Percentiles rank a stretch among this genome's conserved stretches.
Evolutionary conservation across 495 filamentous ascomycete genomes (phyloP).

Genomic region (Hyphodiscus hymeniophilus): DNA sequence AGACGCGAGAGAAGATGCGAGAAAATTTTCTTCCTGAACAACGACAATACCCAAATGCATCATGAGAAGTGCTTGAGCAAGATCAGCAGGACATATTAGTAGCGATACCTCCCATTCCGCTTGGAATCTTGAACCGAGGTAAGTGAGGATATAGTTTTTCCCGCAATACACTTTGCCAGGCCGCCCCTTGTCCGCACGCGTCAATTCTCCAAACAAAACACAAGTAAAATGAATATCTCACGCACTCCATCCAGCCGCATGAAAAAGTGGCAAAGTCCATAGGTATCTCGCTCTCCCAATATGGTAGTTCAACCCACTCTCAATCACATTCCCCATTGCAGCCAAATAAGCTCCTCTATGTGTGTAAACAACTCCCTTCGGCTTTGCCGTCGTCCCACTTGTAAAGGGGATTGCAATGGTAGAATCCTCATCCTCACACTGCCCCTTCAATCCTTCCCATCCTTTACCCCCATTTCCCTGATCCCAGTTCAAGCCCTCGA

Average conservation of each 20-base stretch:
- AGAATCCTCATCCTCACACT: conserved; percentile 65
- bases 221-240: conserved; percentile 43
- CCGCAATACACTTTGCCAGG: too few species aligned
- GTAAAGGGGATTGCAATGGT: conserved; percentile 86
- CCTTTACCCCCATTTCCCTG: conserved; percentile 49
- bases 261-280: conserved; percentile 96
- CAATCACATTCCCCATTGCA: conserved; percentile 75
- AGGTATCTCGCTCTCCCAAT: conserved; percentile 68
- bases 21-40: neutral
- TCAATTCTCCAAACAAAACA: conserved; percentile 80
- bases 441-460: conserved; percentile 67
- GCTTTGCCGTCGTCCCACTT: conserved; percentile 82
- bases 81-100: too few species aligned
- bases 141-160: too few species aligned
- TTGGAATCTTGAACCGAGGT: too few species aligned
- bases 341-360: conserved; percentile 83
- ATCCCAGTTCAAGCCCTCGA: conserved; percentile 73
- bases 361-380: conserved; percentile 92
- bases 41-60: neutral
- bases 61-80: neutral
- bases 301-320: conserved; percentile 71
- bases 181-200: conserved; percentile 86
- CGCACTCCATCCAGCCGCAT: conserved; percentile 85
- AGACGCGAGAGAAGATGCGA: neutral
- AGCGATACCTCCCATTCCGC: too few species aligned